Evolutionary conservation across 768 basidiomycete genomes (phyloP).

Genomic region (Kwoniella botswanensis): DNA sequence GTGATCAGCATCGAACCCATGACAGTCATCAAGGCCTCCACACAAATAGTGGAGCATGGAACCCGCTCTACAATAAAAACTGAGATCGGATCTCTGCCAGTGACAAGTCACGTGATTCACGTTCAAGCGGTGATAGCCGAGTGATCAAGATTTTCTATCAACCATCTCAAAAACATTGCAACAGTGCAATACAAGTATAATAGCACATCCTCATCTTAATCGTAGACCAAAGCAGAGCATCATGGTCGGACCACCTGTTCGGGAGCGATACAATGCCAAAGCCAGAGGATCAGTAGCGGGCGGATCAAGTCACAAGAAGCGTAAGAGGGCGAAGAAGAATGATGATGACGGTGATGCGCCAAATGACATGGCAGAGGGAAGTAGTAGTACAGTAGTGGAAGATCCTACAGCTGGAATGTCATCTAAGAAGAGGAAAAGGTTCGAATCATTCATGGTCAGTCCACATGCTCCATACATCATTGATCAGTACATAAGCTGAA

Average conservation of each 20-base stretch:
- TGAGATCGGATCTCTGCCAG: too few species aligned
- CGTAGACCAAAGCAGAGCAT: neutral
- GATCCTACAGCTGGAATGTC: constrained; percentile 62
- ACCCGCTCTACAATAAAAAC: too few species aligned
- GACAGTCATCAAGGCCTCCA: too few species aligned
- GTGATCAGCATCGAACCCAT: too few species aligned
- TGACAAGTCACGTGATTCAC: neutral
- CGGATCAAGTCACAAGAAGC: constrained; percentile 70
- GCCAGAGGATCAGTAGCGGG: constrained; percentile 69
- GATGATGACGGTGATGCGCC: constrained; percentile 12
- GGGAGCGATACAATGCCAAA: constrained; percentile 65
- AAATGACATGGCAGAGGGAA: constrained; percentile 2
- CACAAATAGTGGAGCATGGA: too few species aligned
- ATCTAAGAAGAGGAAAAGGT: constrained; percentile 80
- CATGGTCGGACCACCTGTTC: constrained; percentile 49
- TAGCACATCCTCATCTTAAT: neutral
- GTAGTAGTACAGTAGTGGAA: neutral
- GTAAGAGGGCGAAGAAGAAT: constrained; percentile 56
- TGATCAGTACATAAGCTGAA: neutral
- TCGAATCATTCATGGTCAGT: constrained; percentile 90
- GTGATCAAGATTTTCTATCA: neutral
- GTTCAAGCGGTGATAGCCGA: neutral
- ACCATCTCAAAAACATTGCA: neutral
- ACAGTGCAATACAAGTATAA: neutral
- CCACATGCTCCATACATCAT: neutral